phyloP scores from a whole-genome alignment of 2,329 filamentous ascomycete genomes.

The Zasmidium angulare region DNA sequence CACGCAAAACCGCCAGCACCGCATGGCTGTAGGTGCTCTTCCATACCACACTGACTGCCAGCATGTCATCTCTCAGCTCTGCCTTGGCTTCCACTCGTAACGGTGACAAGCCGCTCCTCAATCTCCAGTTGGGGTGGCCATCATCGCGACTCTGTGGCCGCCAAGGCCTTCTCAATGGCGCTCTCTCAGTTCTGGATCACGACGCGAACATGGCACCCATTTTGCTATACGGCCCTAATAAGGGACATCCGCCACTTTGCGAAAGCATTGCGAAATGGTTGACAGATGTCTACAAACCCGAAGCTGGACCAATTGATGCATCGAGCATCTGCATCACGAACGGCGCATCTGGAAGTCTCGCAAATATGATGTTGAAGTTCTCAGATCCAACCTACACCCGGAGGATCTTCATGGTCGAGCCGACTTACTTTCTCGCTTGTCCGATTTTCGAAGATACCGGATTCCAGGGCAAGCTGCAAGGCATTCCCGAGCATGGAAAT shows the following conservation, averaged over 20 bases:
- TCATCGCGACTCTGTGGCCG: constrained; percentile 9
- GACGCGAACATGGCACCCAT: constrained; percentile 13
- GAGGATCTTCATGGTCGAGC: constrained; percentile 76
- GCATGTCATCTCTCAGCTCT: neutral
- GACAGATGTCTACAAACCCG: constrained; percentile 6
- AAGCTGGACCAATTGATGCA: constrained; percentile 7
- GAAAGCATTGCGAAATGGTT: constrained; percentile 11
- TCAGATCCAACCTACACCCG: constrained; percentile 74
- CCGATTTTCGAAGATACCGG: constrained; percentile 79
- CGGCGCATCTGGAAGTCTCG: constrained; percentile 79
- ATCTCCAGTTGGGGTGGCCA: constrained; percentile 14
- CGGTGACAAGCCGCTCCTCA: constrained; percentile 1
- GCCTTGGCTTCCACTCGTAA: neutral
- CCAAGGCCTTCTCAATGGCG: constrained; percentile 10
- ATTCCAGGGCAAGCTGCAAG: constrained; percentile 65
- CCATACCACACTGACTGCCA: neutral
- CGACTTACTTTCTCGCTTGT: constrained; percentile 78
- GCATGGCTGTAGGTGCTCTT: neutral
- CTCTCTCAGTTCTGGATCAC: constrained; percentile 6
- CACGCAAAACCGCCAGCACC: neutral
- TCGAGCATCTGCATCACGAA: constrained; percentile 74
- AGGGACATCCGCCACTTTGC: constrained; percentile 11
- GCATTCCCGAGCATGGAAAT: constrained; percentile 68
- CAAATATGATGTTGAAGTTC: constrained; percentile 73
- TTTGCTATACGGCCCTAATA: constrained; percentile 12